Percentiles rank a stretch among this genome's conserved stretches.
Evolutionary conservation across 768 basidiomycete genomes (phyloP).

Genomic region (Boletus vermiculosoides): DNA sequence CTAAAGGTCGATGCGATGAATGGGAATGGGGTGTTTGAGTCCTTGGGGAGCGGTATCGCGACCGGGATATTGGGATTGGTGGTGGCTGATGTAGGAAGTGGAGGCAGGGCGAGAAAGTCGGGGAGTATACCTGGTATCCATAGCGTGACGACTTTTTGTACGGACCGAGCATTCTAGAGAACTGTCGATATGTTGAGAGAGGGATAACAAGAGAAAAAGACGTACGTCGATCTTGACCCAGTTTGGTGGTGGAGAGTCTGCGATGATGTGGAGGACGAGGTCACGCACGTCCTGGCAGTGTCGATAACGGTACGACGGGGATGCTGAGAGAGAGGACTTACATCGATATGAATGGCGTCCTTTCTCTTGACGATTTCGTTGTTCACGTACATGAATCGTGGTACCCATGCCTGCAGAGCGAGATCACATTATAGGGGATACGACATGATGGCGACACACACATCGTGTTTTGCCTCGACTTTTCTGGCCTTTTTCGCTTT

Average conservation of each 20-base stretch:
- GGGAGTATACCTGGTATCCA: slow-evolving; percentile 87
- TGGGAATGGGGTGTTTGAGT: slow-evolving; percentile 43
- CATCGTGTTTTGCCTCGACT: slow-evolving; percentile 55
- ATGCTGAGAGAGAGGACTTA: slow-evolving; percentile 33
- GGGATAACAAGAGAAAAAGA: neutral
- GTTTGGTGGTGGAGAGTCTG: slow-evolving; percentile 78
- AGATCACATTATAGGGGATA: neutral
- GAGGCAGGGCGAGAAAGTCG: slow-evolving; percentile 67
- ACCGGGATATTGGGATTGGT: slow-evolving; percentile 56
- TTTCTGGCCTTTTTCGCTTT: slow-evolving; percentile 71
- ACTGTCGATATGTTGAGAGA: neutral
- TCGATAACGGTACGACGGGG: neutral
- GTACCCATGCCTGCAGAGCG: slow-evolving; percentile 33
- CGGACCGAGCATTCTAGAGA: slow-evolving; percentile 63
- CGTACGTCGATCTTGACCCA: slow-evolving; percentile 86
- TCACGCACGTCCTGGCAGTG: slow-evolving; percentile 78
- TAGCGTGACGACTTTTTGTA: slow-evolving; percentile 77
- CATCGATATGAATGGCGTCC: slow-evolving; percentile 78
- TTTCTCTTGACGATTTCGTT: slow-evolving; percentile 70
- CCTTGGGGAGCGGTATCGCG: slow-evolving; percentile 38
- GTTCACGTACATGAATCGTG: slow-evolving; percentile 80
- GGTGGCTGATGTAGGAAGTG: slow-evolving; percentile 67
- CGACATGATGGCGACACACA: slow-evolving; percentile 41
- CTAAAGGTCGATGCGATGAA: slow-evolving; percentile 82
- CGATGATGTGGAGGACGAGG: slow-evolving; percentile 75